A percentile compares a stretch with the other conserved stretches of the same genome.
phyloP scores from a whole-genome alignment of 768 basidiomycete genomes.

The Lactarius indigo region DNA sequence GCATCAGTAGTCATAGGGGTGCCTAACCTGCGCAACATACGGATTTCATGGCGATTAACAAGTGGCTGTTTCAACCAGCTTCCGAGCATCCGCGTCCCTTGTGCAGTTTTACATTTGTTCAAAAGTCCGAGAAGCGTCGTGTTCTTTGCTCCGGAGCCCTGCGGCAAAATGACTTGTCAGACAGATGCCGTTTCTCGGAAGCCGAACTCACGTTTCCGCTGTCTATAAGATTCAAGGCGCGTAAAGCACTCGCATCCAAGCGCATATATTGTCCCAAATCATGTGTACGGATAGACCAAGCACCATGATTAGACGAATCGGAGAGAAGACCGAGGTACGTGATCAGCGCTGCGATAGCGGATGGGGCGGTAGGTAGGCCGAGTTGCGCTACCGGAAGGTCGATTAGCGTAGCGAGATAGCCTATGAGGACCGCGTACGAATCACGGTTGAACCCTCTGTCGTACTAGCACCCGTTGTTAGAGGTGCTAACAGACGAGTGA shows the following conservation, averaged over 20 bases:
- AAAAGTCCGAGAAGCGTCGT: slow-evolving; percentile 85
- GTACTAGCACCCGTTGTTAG: neutral
- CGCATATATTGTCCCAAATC: slow-evolving; percentile 95
- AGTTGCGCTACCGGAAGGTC: slow-evolving; percentile 59
- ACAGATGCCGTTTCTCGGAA: neutral
- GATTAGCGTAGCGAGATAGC: neutral
- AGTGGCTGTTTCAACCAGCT: slow-evolving; percentile 97
- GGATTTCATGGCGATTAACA: slow-evolving; percentile 89
- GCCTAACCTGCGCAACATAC: slow-evolving; percentile 40
- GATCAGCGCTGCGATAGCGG: slow-evolving; percentile 77
- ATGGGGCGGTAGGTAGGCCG: slow-evolving; percentile 69
- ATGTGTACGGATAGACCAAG: slow-evolving; percentile 79
- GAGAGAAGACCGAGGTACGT: slow-evolving; percentile 76
- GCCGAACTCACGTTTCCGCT: slow-evolving; percentile 37
- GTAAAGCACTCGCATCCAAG: slow-evolving; percentile 90
- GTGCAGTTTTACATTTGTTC: slow-evolving; percentile 95
- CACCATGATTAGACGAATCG: slow-evolving; percentile 73
- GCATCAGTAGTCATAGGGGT: slow-evolving; percentile 2
- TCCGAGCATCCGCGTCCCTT: slow-evolving; percentile 82
- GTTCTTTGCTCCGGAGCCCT: slow-evolving; percentile 69
- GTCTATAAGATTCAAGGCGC: slow-evolving; percentile 84
- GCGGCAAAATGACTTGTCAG: neutral
- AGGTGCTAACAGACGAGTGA: slow-evolving; percentile 19
- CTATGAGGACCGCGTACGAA: slow-evolving; percentile 7
- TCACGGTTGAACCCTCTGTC: slow-evolving; percentile 13